Evolutionary conservation across 1,284 basidiomycete species (phyloP), one percentile per base, ranked within the genome.

Genomic region (Laetiporus sulphureus): DNA sequence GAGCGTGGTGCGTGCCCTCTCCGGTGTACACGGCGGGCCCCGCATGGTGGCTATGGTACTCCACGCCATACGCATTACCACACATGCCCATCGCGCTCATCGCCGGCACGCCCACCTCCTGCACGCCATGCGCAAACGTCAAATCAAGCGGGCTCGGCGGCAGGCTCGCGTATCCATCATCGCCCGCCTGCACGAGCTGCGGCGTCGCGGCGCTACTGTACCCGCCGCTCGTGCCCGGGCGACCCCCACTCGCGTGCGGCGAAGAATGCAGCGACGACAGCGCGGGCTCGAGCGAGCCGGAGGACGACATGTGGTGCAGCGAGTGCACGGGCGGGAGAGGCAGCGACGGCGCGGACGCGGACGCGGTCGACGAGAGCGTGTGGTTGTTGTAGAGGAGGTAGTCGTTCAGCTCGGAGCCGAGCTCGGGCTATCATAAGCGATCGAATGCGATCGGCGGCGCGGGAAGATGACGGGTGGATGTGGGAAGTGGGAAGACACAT

Each of bases 61-160:
- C 15, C n/a, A n/a, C n/a, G n/a, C n/a, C n/a, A n/a, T n/a, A n/a
- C n/a, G n/a, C n/a, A n/a, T n/a, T n/a, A 7, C 31, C 31, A 16
- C 31, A 32, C 31, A 32, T 32, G 12, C 6, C 8, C 8, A 1
- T 21, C 15, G 16, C 10, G 8, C 15, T 12, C 15, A 18, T 5
- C 39, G 15, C 16, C 13, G 19, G 30, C n/a, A 25, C 27, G 30
- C 18, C 5, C 39, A 20, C 21, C 19, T 7, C 40, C 18, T 40
- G 38, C 32, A 32, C 38, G 40, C 39, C 21, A n/a, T 37, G 21
- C 22, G 44, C 35, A 44, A 52, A 52, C 13, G 51, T 44, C 31
- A 58, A 48, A 41, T 59, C 57, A 41, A 61, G 56, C 40, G 59
- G 59, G 38, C 55, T 57, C 30, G 54, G 58, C 13, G 59, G 59